Evolutionary conservation across 2,329 filamentous ascomycete genomes (phyloP), one percentile per base, ranked within the genome.

Genomic region (Verticillium zaregamsianum): DNA sequence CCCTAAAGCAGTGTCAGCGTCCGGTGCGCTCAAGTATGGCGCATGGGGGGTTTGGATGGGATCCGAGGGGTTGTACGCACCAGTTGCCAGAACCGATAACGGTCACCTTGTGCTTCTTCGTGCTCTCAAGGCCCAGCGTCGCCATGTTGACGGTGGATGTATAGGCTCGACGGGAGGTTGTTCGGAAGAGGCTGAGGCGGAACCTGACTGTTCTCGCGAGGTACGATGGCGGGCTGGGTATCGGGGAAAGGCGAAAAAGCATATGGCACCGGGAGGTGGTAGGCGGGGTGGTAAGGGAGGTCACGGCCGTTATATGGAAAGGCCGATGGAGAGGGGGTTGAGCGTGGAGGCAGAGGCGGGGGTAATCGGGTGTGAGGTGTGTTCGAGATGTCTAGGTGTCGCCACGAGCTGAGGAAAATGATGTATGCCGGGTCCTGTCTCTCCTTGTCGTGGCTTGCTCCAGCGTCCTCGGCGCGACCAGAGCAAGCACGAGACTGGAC

Each of bases 31-130:
- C 33, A 35, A 35, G 31, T 15, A 40, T 6, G 32, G 12, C 25
- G 37, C 20, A 23, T 23, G 8, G 9, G 23, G 45, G 14, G 54
- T 8, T 7, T 9, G 11, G 33, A 20, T 57, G 39, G 6, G 3
- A 28, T n/a, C 31, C 59, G 49, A 56, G 12, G 31, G 45, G 45
- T 20, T 52, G 45, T 31, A 62, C 82, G 64, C 81, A 94, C 93
- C 95, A 99, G 78, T 99, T 99, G 71, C 95, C 95, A 59, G 94
- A 98, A 69, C 95, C 95, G 67, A 99, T 86, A 59, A 99, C 87
- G 65, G 93, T 93, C 71, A 97, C 91, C 83, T 93, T 96, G 85
- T 97, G 93, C 79, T 90, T 93, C 80, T 87, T 90, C 65, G 81
- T 79, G 11, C 12, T 35, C 65, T 84, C 77, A 61, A 82, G 76